phyloP scores from a whole-genome alignment of 2,329 filamentous ascomycete species.

The Catunica adiposa region DNA sequence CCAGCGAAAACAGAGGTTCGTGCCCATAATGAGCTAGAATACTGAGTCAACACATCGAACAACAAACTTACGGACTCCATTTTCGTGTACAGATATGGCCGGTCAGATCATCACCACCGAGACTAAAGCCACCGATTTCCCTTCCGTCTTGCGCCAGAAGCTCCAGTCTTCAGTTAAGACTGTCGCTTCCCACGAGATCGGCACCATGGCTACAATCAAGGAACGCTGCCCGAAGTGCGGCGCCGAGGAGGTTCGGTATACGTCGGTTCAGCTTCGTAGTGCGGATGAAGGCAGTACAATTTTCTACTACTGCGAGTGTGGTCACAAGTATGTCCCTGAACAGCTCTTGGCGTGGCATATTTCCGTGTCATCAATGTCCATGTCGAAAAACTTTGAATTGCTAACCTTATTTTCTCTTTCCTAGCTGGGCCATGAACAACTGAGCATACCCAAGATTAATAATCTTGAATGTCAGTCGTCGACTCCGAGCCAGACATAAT shows the following conservation, averaged over 20 bases:
- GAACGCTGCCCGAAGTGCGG: constrained; percentile 69
- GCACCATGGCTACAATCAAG: constrained; percentile 51
- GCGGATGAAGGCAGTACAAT: constrained; percentile 91
- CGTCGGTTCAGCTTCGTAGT: constrained; percentile 70
- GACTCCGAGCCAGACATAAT: constrained; percentile 7
- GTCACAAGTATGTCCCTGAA: constrained; percentile 48
- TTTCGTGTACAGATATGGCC: constrained; percentile 41
- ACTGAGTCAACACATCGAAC: not conserved
- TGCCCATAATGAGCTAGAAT: not conserved
- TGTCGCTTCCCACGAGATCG: constrained; percentile 59
- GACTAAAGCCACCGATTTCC: constrained; percentile 82
- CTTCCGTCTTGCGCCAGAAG: constrained; percentile 74
- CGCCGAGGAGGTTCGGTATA: constrained; percentile 65
- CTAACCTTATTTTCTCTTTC: constrained; percentile 8
- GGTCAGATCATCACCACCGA: constrained; percentile 62
- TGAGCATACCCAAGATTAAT: constrained; percentile 20
- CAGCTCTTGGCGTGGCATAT: too few species aligned
- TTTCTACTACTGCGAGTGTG: constrained; percentile 79
- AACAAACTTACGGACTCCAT: constrained; percentile 11
- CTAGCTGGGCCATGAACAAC: constrained; percentile 44
- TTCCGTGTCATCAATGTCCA: too few species aligned
- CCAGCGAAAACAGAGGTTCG: constrained; percentile 65
- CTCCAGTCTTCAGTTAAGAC: constrained; percentile 68
- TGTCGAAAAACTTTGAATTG: constrained; percentile 17
- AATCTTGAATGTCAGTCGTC: not conserved